Percentiles rank a stretch among this genome's conserved stretches.
These are phyloP conservation scores for Herpotrichia juniperi DNA, from an alignment of 2,329 filamentous ascomycete species.

Conservation along the genomic window DNA sequence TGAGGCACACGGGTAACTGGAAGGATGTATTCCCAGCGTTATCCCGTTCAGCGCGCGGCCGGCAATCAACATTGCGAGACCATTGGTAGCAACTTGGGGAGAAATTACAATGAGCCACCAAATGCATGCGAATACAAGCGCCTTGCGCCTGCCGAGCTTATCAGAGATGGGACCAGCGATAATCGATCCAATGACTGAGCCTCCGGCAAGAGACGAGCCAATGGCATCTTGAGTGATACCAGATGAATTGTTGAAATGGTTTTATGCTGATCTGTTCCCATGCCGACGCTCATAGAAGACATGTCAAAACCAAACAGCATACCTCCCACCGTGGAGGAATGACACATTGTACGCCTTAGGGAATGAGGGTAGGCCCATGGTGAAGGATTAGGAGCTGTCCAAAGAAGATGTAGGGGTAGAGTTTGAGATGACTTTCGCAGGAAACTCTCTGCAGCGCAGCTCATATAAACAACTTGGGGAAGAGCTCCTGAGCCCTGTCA, in stretches of 20 bases:
- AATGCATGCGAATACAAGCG: slow-evolving; percentile 56
- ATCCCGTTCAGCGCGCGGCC: slow-evolving; percentile 54
- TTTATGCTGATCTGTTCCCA: slow-evolving; percentile 57
- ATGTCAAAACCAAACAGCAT: slow-evolving; percentile 65
- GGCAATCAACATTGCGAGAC: slow-evolving; percentile 51
- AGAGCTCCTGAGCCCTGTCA: slow-evolving; percentile 1
- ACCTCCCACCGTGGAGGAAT: slow-evolving; percentile 60
- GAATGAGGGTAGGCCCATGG: slow-evolving; percentile 40
- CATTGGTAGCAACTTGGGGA: slow-evolving; percentile 49
- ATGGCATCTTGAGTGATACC: slow-evolving; percentile 58
- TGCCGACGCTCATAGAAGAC: slow-evolving; percentile 60
- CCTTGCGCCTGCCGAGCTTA: slow-evolving; percentile 53
- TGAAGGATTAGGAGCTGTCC: slow-evolving; percentile 16
- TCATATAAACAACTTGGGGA: slow-evolving; percentile 1
- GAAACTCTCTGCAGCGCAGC: background rate
- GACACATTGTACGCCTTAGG: slow-evolving; percentile 62
- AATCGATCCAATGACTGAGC: slow-evolving; percentile 55
- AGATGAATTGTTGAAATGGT: slow-evolving; percentile 59
- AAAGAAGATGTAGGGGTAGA: slow-evolving; percentile 6
- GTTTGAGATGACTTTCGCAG: slow-evolving; percentile 8
- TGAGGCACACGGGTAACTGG: slow-evolving; percentile 54
- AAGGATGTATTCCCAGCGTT: slow-evolving; percentile 52
- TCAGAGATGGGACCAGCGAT: slow-evolving; percentile 59
- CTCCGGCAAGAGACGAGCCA: slow-evolving; percentile 56
- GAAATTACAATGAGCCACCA: slow-evolving; percentile 52